Evolutionary conservation across 129 eudicot species (phyloP).

Genomic region (Helichrysum umbraculigerum): DNA sequence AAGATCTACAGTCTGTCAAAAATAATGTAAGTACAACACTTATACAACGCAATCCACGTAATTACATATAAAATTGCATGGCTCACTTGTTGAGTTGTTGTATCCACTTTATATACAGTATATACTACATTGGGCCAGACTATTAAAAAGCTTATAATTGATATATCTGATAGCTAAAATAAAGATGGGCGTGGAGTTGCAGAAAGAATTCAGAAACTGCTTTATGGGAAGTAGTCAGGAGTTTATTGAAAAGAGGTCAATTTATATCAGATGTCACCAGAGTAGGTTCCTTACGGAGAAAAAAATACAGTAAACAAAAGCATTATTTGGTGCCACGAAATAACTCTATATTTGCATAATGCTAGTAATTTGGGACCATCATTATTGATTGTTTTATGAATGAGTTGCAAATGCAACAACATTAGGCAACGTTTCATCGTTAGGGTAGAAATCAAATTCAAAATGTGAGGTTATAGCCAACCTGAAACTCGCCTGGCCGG

Average conservation of each 20-base stretch:
- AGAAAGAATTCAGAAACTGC: constrained; percentile 3
- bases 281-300: neutral
- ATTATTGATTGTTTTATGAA: neutral
- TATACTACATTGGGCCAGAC: constrained; percentile 2
- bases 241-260: no score
- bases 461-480: constrained; percentile 26
- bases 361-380: neutral
- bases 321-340: neutral
- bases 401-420: constrained; percentile 6
- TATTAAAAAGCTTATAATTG: constrained; percentile 4
- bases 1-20: constrained; percentile 68
- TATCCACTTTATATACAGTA: neutral
- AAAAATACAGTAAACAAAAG: neutral
- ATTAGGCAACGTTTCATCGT: neutral
- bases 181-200: neutral
- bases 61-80: neutral
- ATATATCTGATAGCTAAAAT: neutral
- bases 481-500: constrained; percentile 98
- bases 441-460: constrained; percentile 13
- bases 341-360: neutral
- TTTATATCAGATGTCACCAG: neutral
- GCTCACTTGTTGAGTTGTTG: neutral
- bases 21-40: constrained; percentile 13
- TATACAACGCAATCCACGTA: neutral
- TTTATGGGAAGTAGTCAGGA: neutral